Conservation (phyloP, 2,329 filamentous ascomycete genomes). For the Penicillium polonicum region DNA sequence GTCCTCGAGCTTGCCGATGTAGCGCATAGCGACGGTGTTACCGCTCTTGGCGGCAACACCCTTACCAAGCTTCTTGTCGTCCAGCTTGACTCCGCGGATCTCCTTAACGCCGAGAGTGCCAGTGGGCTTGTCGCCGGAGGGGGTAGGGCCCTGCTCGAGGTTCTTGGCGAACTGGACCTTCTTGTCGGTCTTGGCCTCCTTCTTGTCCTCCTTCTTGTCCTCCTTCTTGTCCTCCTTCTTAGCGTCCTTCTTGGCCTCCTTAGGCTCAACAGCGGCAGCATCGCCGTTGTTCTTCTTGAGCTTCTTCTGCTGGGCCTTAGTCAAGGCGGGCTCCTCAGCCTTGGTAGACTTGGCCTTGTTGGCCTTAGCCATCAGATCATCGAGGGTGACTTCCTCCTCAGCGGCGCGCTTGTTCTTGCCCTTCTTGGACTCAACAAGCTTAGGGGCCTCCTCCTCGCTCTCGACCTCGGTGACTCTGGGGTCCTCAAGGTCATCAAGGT, state of each 20-base stretch:
- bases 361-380: constrained; percentile 80
- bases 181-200: constrained; percentile 68
- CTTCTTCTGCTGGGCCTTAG: constrained; percentile 98
- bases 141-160: constrained; percentile 92
- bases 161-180: constrained; percentile 99
- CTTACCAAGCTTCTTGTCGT: constrained; percentile 89
- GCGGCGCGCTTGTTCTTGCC: constrained; percentile 95
- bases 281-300: constrained; percentile 98
- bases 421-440: constrained; percentile 51
- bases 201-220: constrained; percentile 49
- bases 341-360: constrained; percentile 53
- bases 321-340: constrained; percentile 68
- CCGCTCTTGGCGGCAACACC: constrained; percentile 86
- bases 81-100: constrained; percentile 84
- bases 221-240: constrained; percentile 79
- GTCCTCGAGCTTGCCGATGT: constrained; percentile 94
- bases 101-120: constrained; percentile 68
- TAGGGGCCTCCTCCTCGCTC: constrained; percentile 69
- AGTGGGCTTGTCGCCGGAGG: constrained; percentile 58
- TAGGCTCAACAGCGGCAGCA: constrained; percentile 62
- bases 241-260: constrained; percentile 51
- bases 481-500: constrained; percentile 73
- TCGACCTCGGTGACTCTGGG: constrained; percentile 82
- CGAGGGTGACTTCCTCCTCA: constrained; percentile 68
- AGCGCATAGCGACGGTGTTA: constrained; percentile 88